phyloP scores from a whole-genome alignment of 306 rosid genomes.

The Vicia villosa region DNA sequence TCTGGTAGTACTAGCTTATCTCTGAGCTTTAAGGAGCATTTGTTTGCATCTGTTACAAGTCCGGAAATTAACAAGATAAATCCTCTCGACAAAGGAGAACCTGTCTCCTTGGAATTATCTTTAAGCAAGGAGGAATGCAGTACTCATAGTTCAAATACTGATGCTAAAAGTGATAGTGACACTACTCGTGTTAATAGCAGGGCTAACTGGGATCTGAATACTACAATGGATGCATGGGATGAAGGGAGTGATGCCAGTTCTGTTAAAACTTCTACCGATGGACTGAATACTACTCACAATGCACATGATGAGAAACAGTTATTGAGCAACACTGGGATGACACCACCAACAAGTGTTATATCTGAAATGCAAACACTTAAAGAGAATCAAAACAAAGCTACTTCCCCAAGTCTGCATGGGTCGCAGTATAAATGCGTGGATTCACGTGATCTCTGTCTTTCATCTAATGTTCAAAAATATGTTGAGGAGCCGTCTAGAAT shows the following conservation, averaged over 20 bases:
- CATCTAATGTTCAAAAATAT: constrained; percentile 39
- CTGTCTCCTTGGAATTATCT: constrained; percentile 62
- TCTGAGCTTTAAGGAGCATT: constrained; percentile 50
- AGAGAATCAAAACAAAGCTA: constrained; percentile 36
- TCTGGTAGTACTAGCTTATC: constrained; percentile 51
- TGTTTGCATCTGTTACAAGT: constrained; percentile 43
- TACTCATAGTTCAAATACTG: constrained; percentile 39
- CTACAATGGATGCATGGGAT: constrained; percentile 94
- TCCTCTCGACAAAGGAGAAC: constrained; percentile 42
- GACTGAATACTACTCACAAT: constrained; percentile 29
- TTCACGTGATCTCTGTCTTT: not conserved
- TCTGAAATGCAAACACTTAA: constrained; percentile 33
- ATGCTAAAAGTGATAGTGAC: constrained; percentile 32
- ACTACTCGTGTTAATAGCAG: constrained; percentile 48
- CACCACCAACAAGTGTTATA: constrained; percentile 19
- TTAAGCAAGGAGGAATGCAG: constrained; percentile 56
- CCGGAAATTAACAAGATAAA: constrained; percentile 28
- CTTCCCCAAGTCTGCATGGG: constrained; percentile 36
- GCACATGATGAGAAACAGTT: constrained; percentile 39
- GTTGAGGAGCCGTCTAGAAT: constrained; percentile 44
- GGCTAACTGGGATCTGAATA: constrained; percentile 97
- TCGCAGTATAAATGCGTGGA: constrained; percentile 28
- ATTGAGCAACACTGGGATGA: constrained; percentile 36
- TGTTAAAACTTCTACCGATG: constrained; percentile 44
- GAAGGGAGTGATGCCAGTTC: constrained; percentile 50